Evolutionary conservation across 345 rosid genomes (phyloP).

Genomic region (Moricandia moricandioides): DNA sequence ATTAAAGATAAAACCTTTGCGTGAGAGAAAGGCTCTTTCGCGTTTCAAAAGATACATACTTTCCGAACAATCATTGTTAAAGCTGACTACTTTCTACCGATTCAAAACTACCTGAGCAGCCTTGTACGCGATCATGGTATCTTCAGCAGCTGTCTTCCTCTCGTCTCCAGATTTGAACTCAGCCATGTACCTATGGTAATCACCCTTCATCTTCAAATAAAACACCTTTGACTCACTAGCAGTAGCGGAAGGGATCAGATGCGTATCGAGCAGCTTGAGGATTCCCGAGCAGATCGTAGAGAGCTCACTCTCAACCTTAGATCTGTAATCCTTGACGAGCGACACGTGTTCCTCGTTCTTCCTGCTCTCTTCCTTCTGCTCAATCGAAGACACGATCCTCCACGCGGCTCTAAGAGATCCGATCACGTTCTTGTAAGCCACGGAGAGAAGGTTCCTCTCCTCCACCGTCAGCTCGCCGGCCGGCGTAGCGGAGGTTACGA

Average conservation of each 20-base stretch:
- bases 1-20: neutral
- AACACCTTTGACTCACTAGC: conserved; percentile 60
- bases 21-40: neutral
- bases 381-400: conserved; percentile 43
- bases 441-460: conserved; percentile 49
- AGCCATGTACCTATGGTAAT: conserved; percentile 48
- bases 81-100: neutral
- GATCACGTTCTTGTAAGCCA: conserved; percentile 42
- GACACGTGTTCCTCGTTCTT: conserved; percentile 62
- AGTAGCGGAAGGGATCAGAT: conserved; percentile 50
- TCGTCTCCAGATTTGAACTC: conserved; percentile 55
- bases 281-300: conserved; percentile 47
- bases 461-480: conserved; percentile 62
- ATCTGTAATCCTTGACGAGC: conserved; percentile 67
- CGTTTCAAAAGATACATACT: too few relatives aligned
- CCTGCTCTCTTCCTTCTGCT: conserved; percentile 58
- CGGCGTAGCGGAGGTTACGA: conserved; percentile 50
- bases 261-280: conserved; percentile 45
- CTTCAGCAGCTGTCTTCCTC: conserved; percentile 64
- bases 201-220: conserved; percentile 68
- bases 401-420: conserved; percentile 41
- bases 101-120: conserved; percentile 52
- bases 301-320: conserved; percentile 56
- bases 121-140: conserved; percentile 47
- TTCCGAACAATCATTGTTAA: neutral